phyloP scores from a whole-genome alignment of 2,329 filamentous ascomycete species.

The Talaromyces sp. region DNA sequence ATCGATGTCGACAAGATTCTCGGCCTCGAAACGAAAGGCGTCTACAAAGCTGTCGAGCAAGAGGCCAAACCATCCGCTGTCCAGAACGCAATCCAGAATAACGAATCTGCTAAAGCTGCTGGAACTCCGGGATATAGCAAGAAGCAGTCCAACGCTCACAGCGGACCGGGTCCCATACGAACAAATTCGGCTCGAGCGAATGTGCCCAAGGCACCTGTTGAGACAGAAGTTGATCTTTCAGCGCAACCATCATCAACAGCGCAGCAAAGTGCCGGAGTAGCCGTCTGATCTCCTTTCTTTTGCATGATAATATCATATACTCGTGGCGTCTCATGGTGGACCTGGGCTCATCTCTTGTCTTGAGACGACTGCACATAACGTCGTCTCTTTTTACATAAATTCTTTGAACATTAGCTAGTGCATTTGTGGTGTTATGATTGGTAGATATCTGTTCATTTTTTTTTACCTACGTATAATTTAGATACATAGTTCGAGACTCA shows the following conservation, averaged over 20 bases:
- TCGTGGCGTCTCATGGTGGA: conserved; percentile 4
- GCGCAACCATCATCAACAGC: conserved; percentile 15
- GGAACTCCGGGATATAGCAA: conserved; percentile 21
- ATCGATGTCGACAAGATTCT: conserved; percentile 61
- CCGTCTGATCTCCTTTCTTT: conserved; percentile 8
- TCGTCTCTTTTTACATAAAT: conserved; percentile 1
- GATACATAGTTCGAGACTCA: not conserved
- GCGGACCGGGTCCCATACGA: conserved; percentile 33
- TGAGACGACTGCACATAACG: not conserved
- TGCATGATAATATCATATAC: not conserved
- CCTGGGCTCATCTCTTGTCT: not conserved
- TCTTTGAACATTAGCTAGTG: not conserved
- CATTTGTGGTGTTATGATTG: conserved; percentile 1
- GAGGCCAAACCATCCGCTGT: conserved; percentile 27
- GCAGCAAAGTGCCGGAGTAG: conserved; percentile 15
- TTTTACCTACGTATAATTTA: not conserved
- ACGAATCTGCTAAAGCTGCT: conserved; percentile 35
- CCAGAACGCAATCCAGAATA: conserved; percentile 34
- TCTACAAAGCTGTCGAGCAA: conserved; percentile 17
- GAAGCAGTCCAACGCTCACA: conserved; percentile 12
- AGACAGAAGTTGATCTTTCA: conserved; percentile 24
- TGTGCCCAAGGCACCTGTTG: conserved; percentile 25
- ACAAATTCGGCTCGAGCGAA: conserved; percentile 25
- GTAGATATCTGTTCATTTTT: not conserved
- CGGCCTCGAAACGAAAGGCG: conserved; percentile 29